These are phyloP conservation scores for Dioscorea zingiberensis DNA, from an alignment of 106 monocot genomes.

Conservation along the genomic window DNA sequence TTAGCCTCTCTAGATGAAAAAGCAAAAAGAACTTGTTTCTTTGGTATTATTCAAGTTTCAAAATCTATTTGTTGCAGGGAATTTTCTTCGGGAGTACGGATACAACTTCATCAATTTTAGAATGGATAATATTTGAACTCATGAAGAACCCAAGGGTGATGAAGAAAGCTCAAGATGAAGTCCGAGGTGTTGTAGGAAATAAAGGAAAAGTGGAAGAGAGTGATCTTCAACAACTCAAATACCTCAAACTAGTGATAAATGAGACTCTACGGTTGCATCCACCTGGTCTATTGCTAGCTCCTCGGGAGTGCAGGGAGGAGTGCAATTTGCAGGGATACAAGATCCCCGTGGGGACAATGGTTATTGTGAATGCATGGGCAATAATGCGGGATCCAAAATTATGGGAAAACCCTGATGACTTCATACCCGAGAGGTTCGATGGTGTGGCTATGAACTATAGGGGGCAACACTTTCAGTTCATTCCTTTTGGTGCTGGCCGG, in stretches of 20 bases:
- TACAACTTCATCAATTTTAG: constrained; percentile 18
- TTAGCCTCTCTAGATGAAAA: too few relatives aligned
- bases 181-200: constrained; percentile 2
- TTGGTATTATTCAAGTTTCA: background rate
- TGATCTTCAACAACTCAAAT: constrained; percentile 14
- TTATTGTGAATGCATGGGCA: constrained; percentile 21
- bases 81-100: constrained; percentile 22
- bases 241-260: constrained; percentile 30
- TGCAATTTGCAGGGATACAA: constrained; percentile 20
- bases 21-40: too few relatives aligned
- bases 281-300: constrained; percentile 18
- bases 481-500: constrained; percentile 32
- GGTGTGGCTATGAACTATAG: constrained; percentile 5
- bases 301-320: constrained; percentile 11
- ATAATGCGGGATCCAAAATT: constrained; percentile 14
- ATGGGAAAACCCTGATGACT: constrained; percentile 25
- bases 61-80: constrained; percentile 9
- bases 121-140: constrained; percentile 31
- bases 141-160: constrained; percentile 20
- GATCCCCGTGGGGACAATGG: constrained; percentile 14
- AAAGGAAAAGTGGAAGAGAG: constrained; percentile 11
- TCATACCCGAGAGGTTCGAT: constrained; percentile 35
- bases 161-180: constrained; percentile 21
- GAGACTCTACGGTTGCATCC: constrained; percentile 28
- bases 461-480: constrained; percentile 19